phyloP scores from a whole-genome alignment of 148 eudicot genomes.

The Limonium bicolor region DNA sequence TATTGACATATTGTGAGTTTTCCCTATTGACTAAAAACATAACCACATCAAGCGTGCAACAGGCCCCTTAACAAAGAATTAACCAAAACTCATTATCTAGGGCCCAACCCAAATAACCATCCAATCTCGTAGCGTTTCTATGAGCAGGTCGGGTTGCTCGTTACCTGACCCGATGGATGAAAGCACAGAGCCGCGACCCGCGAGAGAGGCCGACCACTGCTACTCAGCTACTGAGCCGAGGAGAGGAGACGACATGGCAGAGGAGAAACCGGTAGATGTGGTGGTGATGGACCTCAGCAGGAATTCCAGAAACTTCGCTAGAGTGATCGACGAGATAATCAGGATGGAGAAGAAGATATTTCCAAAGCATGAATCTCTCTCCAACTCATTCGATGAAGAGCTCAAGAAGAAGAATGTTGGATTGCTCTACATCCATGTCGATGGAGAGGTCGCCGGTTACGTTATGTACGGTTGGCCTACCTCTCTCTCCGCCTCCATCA shows the following conservation, averaged over 20 bases:
- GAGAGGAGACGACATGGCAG: background rate
- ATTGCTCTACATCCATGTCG: slow-evolving; percentile 28
- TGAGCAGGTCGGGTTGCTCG: too few species aligned
- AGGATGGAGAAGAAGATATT: slow-evolving; percentile 62
- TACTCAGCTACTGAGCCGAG: too few species aligned
- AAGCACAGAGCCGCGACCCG: too few species aligned
- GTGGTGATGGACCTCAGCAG: slow-evolving; percentile 26
- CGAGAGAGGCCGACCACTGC: too few species aligned
- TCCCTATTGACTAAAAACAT: too few species aligned
- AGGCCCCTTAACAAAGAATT: too few species aligned
- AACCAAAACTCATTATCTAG: too few species aligned
- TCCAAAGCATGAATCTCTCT: slow-evolving; percentile 89
- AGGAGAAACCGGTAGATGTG: background rate
- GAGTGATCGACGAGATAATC: slow-evolving; percentile 49
- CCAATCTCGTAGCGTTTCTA: too few species aligned
- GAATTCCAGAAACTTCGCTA: slow-evolving; percentile 23
- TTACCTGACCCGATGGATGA: too few species aligned
- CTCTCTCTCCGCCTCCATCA: slow-evolving; percentile 56
- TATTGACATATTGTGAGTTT: too few species aligned
- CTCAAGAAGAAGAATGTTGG: slow-evolving; percentile 54
- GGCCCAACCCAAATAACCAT: too few species aligned
- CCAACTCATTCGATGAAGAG: slow-evolving; percentile 45
- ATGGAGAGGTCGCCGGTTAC: slow-evolving; percentile 67
- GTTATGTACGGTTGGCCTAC: slow-evolving; percentile 78
- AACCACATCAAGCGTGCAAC: too few species aligned